Evolutionary conservation across 176 grass and related monocot species (phyloP).

Genomic region (Cymbopogon citratus): DNA sequence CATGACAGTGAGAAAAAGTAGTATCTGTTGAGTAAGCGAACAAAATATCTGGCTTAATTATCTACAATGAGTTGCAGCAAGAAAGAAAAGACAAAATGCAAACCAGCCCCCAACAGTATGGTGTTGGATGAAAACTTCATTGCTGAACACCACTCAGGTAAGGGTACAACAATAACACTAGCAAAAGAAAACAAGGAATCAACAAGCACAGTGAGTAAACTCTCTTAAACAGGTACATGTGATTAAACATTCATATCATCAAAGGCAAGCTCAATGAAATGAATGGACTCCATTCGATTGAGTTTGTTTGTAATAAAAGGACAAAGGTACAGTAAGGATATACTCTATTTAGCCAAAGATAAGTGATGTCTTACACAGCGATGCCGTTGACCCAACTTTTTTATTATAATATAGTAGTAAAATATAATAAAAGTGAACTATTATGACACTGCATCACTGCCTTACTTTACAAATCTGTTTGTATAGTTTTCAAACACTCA

Average conservation of each 20-base stretch:
- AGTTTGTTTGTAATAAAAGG: neutral
- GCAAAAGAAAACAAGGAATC: neutral
- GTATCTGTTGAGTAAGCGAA: neutral
- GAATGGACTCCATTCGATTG: neutral
- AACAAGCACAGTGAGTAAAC: neutral
- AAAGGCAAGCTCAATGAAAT: neutral
- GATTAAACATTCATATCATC: neutral
- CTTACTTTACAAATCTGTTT: neutral
- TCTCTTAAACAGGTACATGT: neutral
- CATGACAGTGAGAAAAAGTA: neutral
- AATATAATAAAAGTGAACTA: neutral
- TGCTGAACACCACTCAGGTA: neutral
- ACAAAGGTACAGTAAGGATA: neutral
- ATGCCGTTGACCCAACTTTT: neutral
- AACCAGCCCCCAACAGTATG: neutral
- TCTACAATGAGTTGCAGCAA: neutral
- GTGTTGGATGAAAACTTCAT: neutral
- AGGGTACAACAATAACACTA: neutral
- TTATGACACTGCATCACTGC: neutral
- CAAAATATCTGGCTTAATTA: neutral
- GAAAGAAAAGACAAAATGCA: neutral
- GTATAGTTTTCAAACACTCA: neutral
- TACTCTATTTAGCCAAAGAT: neutral
- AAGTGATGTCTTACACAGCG: neutral
- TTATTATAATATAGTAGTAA: neutral